Evolutionary conservation across 2,329 filamentous ascomycete genomes (phyloP).

Genomic region (Ophiostoma novo-ulmi): DNA sequence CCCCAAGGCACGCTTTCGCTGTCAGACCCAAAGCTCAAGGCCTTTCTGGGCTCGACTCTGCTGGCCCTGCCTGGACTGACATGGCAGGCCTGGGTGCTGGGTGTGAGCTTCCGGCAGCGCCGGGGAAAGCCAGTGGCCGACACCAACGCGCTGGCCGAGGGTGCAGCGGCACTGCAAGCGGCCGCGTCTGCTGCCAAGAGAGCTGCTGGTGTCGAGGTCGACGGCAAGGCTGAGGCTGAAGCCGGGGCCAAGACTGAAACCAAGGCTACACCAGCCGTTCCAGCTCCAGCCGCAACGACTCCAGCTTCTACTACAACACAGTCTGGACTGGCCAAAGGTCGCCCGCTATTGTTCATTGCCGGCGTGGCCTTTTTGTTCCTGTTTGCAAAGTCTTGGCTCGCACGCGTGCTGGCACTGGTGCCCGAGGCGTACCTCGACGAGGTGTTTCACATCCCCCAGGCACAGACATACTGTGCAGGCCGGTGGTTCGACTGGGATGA

Average conservation of each 20-base stretch:
- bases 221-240: background rate
- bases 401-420: slow-evolving; percentile 38
- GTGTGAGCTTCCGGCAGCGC: slow-evolving; percentile 25
- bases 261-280: background rate
- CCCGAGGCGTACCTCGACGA: slow-evolving; percentile 64
- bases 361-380: slow-evolving; percentile 30
- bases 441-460: slow-evolving; percentile 85
- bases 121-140: slow-evolving; percentile 23
- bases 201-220: background rate
- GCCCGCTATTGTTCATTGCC: slow-evolving; percentile 23
- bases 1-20: slow-evolving; percentile 1
- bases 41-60: slow-evolving; percentile 26
- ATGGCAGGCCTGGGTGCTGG: slow-evolving; percentile 27
- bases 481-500: slow-evolving; percentile 80
- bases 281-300: background rate
- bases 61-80: slow-evolving; percentile 27
- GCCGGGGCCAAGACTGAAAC: background rate
- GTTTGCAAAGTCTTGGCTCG: slow-evolving; percentile 38
- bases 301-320: background rate
- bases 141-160: slow-evolving; percentile 20
- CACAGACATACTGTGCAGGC: slow-evolving; percentile 75
- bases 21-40: slow-evolving; percentile 21
- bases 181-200: slow-evolving; percentile 18
- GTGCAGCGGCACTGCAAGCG: slow-evolving; percentile 12
- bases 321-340: background rate